Base-by-base conservation (phyloP, 2,329 filamentous ascomycete genomes). In the Aspergillus quadrilineatus region DNA sequence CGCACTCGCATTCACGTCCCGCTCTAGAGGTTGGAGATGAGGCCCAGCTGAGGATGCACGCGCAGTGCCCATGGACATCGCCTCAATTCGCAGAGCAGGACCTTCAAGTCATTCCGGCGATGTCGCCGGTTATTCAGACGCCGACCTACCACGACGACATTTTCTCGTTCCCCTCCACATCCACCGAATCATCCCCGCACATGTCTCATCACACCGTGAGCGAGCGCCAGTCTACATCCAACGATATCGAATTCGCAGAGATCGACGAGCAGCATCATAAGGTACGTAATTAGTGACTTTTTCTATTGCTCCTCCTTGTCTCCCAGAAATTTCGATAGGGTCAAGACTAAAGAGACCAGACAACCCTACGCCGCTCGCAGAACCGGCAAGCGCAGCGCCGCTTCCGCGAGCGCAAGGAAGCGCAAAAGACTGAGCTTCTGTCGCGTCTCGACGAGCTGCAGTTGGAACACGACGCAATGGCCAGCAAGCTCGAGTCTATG, bases 351-450 rank as follows among this genome's bases (percentile, higher is more conserved):
- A 17, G 17, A 17, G 26, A 26, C 5, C 15, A 50, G 47, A 28
- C 26, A 37, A 42, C 22, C 14, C 10, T 17, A 36, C 47, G 47
- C 36, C 47, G 47, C 47, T 26, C 39, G 10, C 50, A 53, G 17
- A 53, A 53, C 30, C 41, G 50, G 7, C 29, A 45, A 43, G 50
- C 50, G 1, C 50, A 53, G 15, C 50, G 50, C 1, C 50, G 50
- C 15, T 53, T 53, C 41, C 50, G 50, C 41, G 50, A 45, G 44
- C 50, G 50, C 41, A 45, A 45, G 30, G 50, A 53, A n/a, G 28
- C 44, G 32, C 39, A 53, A 26, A 53, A 46, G 17, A 45, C 30
- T 6, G 41, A 32, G 4, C 41, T 53, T 10, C 17, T 53, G 14
- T 37, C 28, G n/a, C 15, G 15, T 2, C 50, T 53, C 8, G 50